phyloP scores from a whole-genome alignment of 805 yeast genomes.

The Kuraishia molischiana region DNA sequence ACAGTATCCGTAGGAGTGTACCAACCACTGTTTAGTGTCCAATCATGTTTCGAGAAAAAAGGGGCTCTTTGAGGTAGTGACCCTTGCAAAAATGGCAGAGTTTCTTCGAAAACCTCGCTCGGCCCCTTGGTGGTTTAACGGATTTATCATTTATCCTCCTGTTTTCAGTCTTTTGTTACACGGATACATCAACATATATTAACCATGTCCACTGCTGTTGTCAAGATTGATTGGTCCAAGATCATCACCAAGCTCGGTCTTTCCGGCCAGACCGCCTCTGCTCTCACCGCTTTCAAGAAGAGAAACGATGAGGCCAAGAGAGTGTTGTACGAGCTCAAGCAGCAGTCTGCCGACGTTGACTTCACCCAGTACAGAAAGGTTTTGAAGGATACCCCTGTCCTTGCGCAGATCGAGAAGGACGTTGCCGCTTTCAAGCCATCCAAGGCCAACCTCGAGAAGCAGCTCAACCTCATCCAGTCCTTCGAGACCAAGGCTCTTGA shows the following conservation, averaged over 20 bases:
- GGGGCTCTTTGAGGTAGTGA: no score
- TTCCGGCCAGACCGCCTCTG: constrained; percentile 84
- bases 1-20: no score
- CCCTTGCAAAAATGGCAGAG: no score
- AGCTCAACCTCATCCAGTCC: constrained; percentile 82
- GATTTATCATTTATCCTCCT: no score
- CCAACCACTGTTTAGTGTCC: no score
- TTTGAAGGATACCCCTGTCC: constrained; percentile 73
- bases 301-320: constrained; percentile 97
- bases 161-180: no score
- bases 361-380: constrained; percentile 70
- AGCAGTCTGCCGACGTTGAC: constrained; percentile 72
- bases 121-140: no score
- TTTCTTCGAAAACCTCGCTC: no score
- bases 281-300: constrained; percentile 90
- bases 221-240: constrained; percentile 93
- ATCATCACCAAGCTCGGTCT: constrained; percentile 82
- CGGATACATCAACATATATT: no score
- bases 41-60: no score
- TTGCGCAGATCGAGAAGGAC: constrained; percentile 72
- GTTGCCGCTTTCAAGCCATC: constrained; percentile 72
- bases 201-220: constrained; percentile 38
- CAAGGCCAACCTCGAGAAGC: constrained; percentile 79
- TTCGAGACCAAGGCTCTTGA: constrained; percentile 93
- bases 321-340: constrained; percentile 57